Evolutionary conservation across 108 stramenopile genomes (phyloP), one percentile per base, ranked within the genome.

Genomic region (Skeletonema grethae): DNA sequence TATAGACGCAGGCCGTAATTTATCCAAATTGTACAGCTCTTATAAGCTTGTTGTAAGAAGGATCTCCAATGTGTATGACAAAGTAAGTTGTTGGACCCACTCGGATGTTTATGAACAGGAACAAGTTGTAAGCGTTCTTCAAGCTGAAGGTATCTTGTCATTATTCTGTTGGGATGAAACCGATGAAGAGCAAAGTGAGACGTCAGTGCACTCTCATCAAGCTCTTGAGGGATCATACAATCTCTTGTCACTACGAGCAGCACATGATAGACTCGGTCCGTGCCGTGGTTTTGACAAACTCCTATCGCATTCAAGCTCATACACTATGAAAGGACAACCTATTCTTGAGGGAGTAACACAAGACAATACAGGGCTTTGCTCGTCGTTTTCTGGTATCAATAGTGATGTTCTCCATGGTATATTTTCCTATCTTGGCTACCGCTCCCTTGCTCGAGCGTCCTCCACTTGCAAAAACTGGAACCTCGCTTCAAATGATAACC

Each of bases 371-470:
- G 34, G 34, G 29, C 2, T 1, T n/a, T 55, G 22, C 1, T 53
- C 46, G 9, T 57, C 65, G 31, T 62, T 70, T 9, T 59, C 70
- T 25, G 43, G 46, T 43, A 67, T 66, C 12, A 34, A 43, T 63
- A 39, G 64, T 35, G 67, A 70, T 35, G 56, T 69, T 13, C 66
- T 80, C n/a, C 28, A 63, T 11, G 48, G 3, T n/a, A 28, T 73
- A 38, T 69, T 80, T 34, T 30, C 53, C 0, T 80, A 73, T 61
- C 67, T 80, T 38, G 72, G 79, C 1, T 80, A 67, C 66, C 79
- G 79, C 9, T 80, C 79, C 1, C 67, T 80, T 12, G 43, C 72
- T 35, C 67, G 79, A 10, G 79, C 78, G 7, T 79, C 79, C 11
- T 41, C 45, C 20, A 64, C 72, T 20, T 80, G 79, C 38, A 41